Percentiles rank a stretch among this genome's conserved stretches.
These are phyloP conservation scores for Linnemannia exigua DNA, from an alignment of 192 early-diverging fungal genomes.

Conservation along the genomic window DNA sequence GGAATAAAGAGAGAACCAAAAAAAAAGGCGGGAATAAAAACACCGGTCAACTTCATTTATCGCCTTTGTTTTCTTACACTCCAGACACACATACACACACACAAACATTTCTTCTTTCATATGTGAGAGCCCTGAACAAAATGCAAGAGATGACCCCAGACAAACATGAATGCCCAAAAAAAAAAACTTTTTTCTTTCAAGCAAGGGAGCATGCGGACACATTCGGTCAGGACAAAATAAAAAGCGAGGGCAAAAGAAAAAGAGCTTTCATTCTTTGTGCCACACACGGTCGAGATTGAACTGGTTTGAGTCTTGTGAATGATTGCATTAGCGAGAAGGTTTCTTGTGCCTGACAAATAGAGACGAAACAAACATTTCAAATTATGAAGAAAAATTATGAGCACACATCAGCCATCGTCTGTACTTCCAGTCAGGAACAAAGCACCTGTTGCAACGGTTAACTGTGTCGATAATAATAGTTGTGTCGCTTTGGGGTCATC, in stretches of 20 bases:
- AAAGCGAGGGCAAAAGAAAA: not conserved
- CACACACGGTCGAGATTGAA: not conserved
- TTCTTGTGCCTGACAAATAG: not conserved
- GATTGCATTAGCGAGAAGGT: not conserved
- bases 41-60: not conserved
- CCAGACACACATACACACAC: not conserved
- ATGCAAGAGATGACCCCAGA: not conserved
- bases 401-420: not conserved
- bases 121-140: not conserved
- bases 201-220: too few relatives aligned
- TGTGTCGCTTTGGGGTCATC: not conserved
- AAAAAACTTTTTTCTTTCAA: too few relatives aligned
- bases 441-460: not conserved
- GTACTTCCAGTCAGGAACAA: not conserved
- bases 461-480: not conserved
- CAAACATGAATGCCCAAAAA: not conserved
- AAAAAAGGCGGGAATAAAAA: constrained; percentile 17
- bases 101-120: not conserved
- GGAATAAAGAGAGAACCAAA: not conserved
- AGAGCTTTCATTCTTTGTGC: not conserved
- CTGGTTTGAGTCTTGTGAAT: not conserved
- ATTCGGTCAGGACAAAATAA: not conserved
- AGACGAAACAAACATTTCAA: too few relatives aligned
- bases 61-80: not conserved
- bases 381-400: not conserved